Conservation (phyloP, 192 early-diverging fungal genomes). For the Powellomyces hirtus region DNA sequence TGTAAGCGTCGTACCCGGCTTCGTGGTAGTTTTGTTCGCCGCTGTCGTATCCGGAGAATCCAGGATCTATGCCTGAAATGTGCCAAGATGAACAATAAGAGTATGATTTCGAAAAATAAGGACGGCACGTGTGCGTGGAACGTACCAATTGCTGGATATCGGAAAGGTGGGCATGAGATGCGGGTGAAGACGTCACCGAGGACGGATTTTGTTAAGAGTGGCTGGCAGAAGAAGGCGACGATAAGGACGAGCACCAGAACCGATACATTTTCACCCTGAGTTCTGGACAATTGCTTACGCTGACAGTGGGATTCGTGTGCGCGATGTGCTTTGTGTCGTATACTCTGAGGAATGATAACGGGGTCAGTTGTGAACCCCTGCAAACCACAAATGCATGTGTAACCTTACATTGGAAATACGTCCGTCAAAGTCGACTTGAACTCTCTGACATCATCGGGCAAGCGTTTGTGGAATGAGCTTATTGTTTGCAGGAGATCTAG, state of each 20-base stretch:
- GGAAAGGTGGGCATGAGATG: slow-evolving; percentile 44
- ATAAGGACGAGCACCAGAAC: neutral
- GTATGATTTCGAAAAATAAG: too few relatives aligned
- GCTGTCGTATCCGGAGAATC: slow-evolving; percentile 35
- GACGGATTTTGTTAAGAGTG: slow-evolving; percentile 32
- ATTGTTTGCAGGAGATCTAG: slow-evolving; percentile 77
- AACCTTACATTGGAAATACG: slow-evolving; percentile 61
- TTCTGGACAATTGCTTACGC: slow-evolving; percentile 22
- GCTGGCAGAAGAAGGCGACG: slow-evolving; percentile 27
- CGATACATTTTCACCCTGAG: neutral
- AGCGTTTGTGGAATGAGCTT: slow-evolving; percentile 69
- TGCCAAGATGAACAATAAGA: neutral
- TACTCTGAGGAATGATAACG: slow-evolving; percentile 41
- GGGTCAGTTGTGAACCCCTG: neutral
- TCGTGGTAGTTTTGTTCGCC: slow-evolving; percentile 65
- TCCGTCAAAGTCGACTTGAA: slow-evolving; percentile 63
- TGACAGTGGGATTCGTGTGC: slow-evolving; percentile 38
- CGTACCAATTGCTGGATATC: slow-evolving; percentile 54
- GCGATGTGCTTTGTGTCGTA: slow-evolving; percentile 81
- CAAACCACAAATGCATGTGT: neutral
- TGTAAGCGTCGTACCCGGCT: slow-evolving; percentile 90
- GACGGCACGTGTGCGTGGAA: too few relatives aligned
- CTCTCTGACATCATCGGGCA: slow-evolving; percentile 64
- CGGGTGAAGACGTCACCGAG: slow-evolving; percentile 42
- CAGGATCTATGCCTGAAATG: slow-evolving; percentile 20